A percentile compares a stretch with the other conserved stretches of the same genome.
These are phyloP conservation scores for Stromatinia cepivora DNA, from an alignment of 2,329 filamentous ascomycete species.

Conservation along the genomic window DNA sequence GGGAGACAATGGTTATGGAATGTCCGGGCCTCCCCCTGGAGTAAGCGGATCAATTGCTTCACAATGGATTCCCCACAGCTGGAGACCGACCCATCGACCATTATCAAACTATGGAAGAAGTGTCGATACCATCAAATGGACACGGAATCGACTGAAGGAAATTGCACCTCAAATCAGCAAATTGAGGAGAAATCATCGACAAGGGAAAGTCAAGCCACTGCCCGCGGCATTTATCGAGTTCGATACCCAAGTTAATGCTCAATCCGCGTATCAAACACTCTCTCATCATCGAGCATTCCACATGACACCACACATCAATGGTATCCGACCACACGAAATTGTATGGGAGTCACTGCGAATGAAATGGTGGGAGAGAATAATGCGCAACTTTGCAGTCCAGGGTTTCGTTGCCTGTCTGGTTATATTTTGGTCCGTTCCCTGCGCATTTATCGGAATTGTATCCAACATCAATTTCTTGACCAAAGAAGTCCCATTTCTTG, in stretches of 20 bases:
- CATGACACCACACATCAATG: slow-evolving; percentile 64
- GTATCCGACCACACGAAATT: slow-evolving; percentile 60
- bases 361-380: slow-evolving; percentile 60
- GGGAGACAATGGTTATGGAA: slow-evolving; percentile 28
- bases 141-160: slow-evolving; percentile 39
- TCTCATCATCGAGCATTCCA: slow-evolving; percentile 63
- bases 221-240: slow-evolving; percentile 69
- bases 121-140: slow-evolving; percentile 45
- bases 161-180: slow-evolving; percentile 40
- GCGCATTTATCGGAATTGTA: slow-evolving; percentile 63
- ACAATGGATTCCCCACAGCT: slow-evolving; percentile 41
- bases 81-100: slow-evolving; percentile 41
- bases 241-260: slow-evolving; percentile 59
- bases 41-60: slow-evolving; percentile 43
- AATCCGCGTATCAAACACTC: slow-evolving; percentile 63
- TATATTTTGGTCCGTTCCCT: slow-evolving; percentile 68
- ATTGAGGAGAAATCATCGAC: slow-evolving; percentile 41
- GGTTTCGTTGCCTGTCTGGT: slow-evolving; percentile 57
- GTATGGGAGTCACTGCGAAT: slow-evolving; percentile 67
- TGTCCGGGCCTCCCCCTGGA: slow-evolving; percentile 33
- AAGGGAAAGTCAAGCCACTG: slow-evolving; percentile 53
- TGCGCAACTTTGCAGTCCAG: slow-evolving; percentile 53
- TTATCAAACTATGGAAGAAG: slow-evolving; percentile 42
- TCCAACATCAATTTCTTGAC: slow-evolving; percentile 62
- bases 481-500: slow-evolving; percentile 53